Evolutionary conservation across 1,284 basidiomycete species (phyloP), one percentile per base, ranked within the genome.

Genomic region (Ustilago curta): DNA sequence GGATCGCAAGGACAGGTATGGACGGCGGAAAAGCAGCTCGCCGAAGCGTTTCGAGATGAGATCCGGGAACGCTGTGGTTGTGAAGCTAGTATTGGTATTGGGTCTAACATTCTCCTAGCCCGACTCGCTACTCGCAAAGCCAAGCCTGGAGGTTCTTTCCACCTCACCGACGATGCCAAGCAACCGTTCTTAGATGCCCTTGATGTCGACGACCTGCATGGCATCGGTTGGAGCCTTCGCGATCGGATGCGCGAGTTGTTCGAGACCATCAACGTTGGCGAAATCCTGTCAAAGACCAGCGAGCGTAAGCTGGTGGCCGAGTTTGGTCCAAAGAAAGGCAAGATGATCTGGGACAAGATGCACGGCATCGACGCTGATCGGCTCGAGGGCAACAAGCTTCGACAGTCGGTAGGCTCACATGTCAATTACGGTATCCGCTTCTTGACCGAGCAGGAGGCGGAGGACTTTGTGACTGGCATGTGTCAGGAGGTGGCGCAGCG

Each of bases 21-120:
- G 75, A 77, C 76, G 0, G 73, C 60, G 9, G 78, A 81, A 37
- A 78, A 78, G 63, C 74, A 77, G 48, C 88, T 95, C 14, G 95
- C 95, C 1, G 91, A 96, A 81, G 88, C 87, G 25, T 91, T 99
- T 55, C 89, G 95, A 19, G 87, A 88, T 14, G 90, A 93, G 79
- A 91, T 99, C 1, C 88, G 89, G 57, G 87, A 88, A 43, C 88
- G 88, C 9, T 98, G 95, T 1, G 89, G 90, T 0, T 98, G 95
- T 79, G 92, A 94, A 88, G 91, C 81, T 4, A 86, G 85, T 18
- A 93, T 99, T 45, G 96, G 97, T 6, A 92, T 98, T 48, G 89
- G 93, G 0, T 90, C 92, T 76, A 99, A 97, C 85, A 91, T 97
- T 72, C 90, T 97, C 54, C 89, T 98, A 3, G 93, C 96, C 1